Evolutionary conservation across 176 grass and related monocot genomes (phyloP).

Genomic region (Ensete ventricosum): DNA sequence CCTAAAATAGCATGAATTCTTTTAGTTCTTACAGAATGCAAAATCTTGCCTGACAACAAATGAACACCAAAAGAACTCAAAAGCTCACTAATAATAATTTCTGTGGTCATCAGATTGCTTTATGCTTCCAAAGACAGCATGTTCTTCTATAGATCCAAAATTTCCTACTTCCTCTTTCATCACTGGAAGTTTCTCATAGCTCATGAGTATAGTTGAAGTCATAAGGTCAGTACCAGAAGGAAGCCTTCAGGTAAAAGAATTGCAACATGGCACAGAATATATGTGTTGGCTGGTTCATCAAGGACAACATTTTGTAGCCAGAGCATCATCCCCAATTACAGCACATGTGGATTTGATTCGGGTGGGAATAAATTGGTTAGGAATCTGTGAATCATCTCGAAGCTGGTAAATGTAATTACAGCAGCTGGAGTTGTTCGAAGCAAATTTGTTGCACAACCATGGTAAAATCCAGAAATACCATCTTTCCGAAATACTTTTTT

Average conservation of each 20-base stretch:
- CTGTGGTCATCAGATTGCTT: too few species aligned
- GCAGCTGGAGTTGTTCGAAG: conserved; percentile 89
- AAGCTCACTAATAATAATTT: too few species aligned
- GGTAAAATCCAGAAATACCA: conserved; percentile 77
- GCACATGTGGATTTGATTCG: conserved; percentile 39
- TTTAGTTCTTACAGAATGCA: too few species aligned
- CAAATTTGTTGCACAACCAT: conserved; percentile 84
- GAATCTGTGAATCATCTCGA: conserved; percentile 94
- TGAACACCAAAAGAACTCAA: too few species aligned
- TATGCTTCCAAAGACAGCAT: background rate
- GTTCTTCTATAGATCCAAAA: background rate
- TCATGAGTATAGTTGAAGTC: background rate
- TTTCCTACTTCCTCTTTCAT: background rate
- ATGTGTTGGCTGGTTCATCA: background rate
- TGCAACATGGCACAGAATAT: background rate
- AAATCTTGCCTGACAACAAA: too few species aligned
- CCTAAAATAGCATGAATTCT: too few species aligned
- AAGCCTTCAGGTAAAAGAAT: background rate
- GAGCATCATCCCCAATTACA: conserved; percentile 22
- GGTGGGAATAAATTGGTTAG: conserved; percentile 41
- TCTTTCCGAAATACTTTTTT: conserved; percentile 64
- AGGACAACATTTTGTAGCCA: background rate
- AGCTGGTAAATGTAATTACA: conserved; percentile 97
- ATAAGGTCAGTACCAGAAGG: background rate
- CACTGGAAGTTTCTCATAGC: background rate